These are phyloP conservation scores for Cryphonectria parasitica DNA, from an alignment of 2,329 filamentous ascomycete species.

Conservation along the genomic window DNA sequence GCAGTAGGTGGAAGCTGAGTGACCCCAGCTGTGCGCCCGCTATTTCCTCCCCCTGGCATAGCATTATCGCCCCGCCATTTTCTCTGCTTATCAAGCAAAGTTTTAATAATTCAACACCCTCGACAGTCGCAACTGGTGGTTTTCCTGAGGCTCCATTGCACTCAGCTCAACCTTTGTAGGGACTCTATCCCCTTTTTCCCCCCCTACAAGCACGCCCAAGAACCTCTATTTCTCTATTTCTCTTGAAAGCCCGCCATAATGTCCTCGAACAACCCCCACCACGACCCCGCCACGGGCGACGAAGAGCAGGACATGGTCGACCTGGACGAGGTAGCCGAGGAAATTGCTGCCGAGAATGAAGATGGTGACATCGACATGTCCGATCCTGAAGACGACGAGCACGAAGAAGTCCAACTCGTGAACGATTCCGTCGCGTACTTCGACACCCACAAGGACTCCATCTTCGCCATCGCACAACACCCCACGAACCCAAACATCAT, in stretches of 20 bases:
- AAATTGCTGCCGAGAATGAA: conserved; percentile 65
- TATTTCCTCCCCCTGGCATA: not conserved
- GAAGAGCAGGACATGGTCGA: conserved; percentile 75
- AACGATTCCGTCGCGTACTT: conserved; percentile 96
- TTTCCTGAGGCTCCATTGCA: not conserved
- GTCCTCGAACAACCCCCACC: conserved; percentile 39
- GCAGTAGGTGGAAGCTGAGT: not conserved
- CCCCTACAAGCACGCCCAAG: not conserved
- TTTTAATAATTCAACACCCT: conserved; percentile 27
- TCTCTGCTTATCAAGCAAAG: conserved; percentile 29
- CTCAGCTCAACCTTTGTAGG: no score
- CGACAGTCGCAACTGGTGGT: not conserved
- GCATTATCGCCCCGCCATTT: conserved; percentile 23
- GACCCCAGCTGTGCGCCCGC: not conserved
- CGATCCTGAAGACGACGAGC: conserved; percentile 44
- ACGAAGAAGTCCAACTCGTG: conserved; percentile 75
- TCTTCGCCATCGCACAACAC: conserved; percentile 95
- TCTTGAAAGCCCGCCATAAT: conserved; percentile 22
- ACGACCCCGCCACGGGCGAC: conserved; percentile 52
- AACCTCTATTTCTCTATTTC: not conserved
- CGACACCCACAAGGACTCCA: conserved; percentile 84
- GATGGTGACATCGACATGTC: conserved; percentile 45
- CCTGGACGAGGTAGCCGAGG: conserved; percentile 77
- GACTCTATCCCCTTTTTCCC: not conserved
- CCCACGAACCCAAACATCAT: conserved; percentile 77